Conservation (phyloP, 345 rosid species). For the Populus alba region DNA sequence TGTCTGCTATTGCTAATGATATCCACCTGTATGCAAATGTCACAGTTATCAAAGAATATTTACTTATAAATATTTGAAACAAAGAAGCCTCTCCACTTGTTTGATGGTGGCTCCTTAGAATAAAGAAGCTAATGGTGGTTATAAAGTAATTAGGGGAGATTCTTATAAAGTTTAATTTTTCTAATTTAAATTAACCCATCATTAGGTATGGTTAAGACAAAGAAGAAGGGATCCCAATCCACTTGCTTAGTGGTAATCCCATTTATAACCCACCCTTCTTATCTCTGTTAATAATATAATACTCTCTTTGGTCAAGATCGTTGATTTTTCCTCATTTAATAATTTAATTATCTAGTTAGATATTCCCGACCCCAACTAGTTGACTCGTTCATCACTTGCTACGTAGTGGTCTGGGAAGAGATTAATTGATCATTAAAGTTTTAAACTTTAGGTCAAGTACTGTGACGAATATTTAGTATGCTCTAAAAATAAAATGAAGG, state of each 20-base stretch:
- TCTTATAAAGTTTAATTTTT: conserved; percentile 1
- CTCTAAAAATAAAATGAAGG: no score
- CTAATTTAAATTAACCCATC: background rate
- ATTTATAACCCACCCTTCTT: conserved; percentile 21
- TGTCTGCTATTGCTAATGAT: background rate
- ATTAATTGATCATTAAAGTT: background rate
- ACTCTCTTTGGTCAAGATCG: background rate
- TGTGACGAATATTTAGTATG: no score
- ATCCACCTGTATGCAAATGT: conserved; percentile 23
- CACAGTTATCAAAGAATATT: background rate
- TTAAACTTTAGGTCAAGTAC: no score
- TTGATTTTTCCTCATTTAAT: background rate
- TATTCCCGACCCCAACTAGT: background rate
- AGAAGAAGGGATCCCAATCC: conserved; percentile 25
- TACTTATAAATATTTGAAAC: background rate
- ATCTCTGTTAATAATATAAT: background rate
- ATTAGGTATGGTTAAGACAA: conserved; percentile 30
- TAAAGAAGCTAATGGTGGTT: background rate
- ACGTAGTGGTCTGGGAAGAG: background rate
- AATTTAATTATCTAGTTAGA: background rate
- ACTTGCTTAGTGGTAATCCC: conserved; percentile 44
- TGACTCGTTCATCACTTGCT: background rate
- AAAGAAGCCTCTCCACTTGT: conserved; percentile 17
- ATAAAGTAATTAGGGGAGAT: conserved; percentile 16
- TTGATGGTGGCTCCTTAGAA: conserved; percentile 26